Evolutionary conservation across 2,329 filamentous ascomycete species (phyloP).

Genomic region (Fusarium sp.): DNA sequence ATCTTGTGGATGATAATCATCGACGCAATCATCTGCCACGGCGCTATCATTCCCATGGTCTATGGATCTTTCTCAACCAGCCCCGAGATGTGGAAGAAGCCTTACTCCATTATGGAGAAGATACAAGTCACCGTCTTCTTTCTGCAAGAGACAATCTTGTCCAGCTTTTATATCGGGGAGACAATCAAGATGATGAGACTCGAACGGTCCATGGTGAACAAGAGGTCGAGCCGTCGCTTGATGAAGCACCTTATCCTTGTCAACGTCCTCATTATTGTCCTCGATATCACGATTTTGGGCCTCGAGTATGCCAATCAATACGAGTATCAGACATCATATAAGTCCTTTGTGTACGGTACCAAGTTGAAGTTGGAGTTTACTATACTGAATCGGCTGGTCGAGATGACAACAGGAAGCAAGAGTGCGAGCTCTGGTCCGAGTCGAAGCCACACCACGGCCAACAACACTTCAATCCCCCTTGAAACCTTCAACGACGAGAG

Average conservation of each 20-base stretch:
- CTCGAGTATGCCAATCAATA: constrained; percentile 53
- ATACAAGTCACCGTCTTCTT: constrained; percentile 69
- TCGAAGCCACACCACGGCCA: constrained; percentile 4
- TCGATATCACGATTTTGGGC: constrained; percentile 56
- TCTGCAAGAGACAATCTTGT: constrained; percentile 66
- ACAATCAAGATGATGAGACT: constrained; percentile 61
- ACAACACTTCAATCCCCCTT: constrained; percentile 30
- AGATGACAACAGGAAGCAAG: constrained; percentile 45
- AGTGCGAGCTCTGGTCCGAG: constrained; percentile 38
- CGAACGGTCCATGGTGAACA: constrained; percentile 48
- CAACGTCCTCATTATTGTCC: constrained; percentile 57
- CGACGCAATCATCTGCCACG: constrained; percentile 64
- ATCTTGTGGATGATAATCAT: constrained; percentile 69
- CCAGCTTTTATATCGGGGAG: constrained; percentile 64
- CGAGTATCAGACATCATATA: constrained; percentile 52
- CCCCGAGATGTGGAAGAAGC: constrained; percentile 31
- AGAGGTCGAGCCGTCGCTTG: constrained; percentile 35
- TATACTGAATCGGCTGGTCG: constrained; percentile 53
- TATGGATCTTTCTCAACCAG: constrained; percentile 60
- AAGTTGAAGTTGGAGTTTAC: constrained; percentile 56
- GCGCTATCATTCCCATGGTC: constrained; percentile 65
- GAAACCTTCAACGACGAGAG: constrained; percentile 34
- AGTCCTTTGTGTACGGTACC: constrained; percentile 52
- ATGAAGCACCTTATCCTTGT: constrained; percentile 57
- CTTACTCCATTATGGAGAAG: constrained; percentile 63